A percentile compares a stretch with the other conserved stretches of the same genome.
These are phyloP conservation scores for Albugo laibachii DNA, from an alignment of 352 stramenopile species.

Conservation along the genomic window DNA sequence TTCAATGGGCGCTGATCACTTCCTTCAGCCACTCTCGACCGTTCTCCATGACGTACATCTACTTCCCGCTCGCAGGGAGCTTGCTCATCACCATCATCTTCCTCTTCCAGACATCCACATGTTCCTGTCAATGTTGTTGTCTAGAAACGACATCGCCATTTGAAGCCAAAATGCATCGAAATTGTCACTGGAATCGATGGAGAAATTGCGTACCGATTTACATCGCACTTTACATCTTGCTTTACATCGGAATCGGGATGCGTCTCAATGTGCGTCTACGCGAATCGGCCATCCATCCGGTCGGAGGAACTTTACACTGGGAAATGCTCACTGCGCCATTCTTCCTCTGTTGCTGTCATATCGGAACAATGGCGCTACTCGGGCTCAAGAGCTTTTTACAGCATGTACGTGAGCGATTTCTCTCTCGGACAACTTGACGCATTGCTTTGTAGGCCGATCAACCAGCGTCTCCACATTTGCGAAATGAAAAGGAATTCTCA, in stretches of 20 bases:
- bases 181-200: conserved; percentile 30
- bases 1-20: conserved; percentile 34
- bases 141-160: conserved; percentile 7
- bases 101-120: conserved; percentile 25
- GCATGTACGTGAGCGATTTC: conserved; percentile 15
- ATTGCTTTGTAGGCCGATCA: too few relatives aligned
- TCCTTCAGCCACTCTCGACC: conserved; percentile 26
- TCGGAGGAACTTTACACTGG: conserved; percentile 60
- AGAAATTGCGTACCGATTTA: conserved; percentile 34
- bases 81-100: conserved; percentile 17
- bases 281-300: conserved; percentile 52
- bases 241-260: conserved; percentile 36
- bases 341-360: conserved; percentile 33
- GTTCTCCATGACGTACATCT: conserved; percentile 37
- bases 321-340: conserved; percentile 38
- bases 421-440: background rate
- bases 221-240: conserved; percentile 14
- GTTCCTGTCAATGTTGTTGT: conserved; percentile 52
- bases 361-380: conserved; percentile 38
- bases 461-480: too few relatives aligned
- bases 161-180: conserved; percentile 10
- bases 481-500: too few relatives aligned
- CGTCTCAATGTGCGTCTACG: conserved; percentile 50
- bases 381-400: conserved; percentile 61
- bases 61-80: conserved; percentile 22